Evolutionary conservation across 2,329 filamentous ascomycete genomes (phyloP).

Genomic region (Ascochyta fabae): DNA sequence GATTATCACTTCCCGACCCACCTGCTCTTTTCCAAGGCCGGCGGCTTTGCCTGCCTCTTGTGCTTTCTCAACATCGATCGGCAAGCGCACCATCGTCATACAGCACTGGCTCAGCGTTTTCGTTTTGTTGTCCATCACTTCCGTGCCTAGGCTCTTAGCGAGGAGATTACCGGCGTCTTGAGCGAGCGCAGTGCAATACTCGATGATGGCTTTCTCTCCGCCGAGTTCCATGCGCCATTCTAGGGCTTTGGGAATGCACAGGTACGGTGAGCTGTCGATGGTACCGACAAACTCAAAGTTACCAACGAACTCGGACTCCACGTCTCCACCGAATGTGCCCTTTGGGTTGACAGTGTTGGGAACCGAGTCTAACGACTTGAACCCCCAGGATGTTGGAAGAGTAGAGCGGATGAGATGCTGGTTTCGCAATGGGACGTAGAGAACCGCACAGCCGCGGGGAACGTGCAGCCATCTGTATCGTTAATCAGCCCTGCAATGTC

Average conservation of each 20-base stretch:
- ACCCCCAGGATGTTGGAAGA: conserved; percentile 78
- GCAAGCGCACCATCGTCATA: conserved; percentile 76
- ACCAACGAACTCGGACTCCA: conserved; percentile 67
- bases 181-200: conserved; percentile 69
- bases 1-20: conserved; percentile 43
- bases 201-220: conserved; percentile 73
- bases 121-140: conserved; percentile 71
- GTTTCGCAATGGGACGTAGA: conserved; percentile 79
- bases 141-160: conserved; percentile 70
- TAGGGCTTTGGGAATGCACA: conserved; percentile 75
- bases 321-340: conserved; percentile 23
- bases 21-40: conserved; percentile 25
- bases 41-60: conserved; percentile 22
- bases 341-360: conserved; percentile 47
- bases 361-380: conserved; percentile 57
- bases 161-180: conserved; percentile 66
- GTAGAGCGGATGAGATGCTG: conserved; percentile 77
- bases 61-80: conserved; percentile 58
- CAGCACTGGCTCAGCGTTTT: conserved; percentile 69
- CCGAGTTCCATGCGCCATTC: conserved; percentile 73
- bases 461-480: conserved; percentile 76
- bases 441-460: conserved; percentile 79
- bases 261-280: conserved; percentile 72
- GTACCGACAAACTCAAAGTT: conserved; percentile 83
- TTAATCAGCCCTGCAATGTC: background rate